These are phyloP conservation scores for Mortierella sp. DNA, from an alignment of 371 early-diverging fungal genomes.

Conservation along the genomic window DNA sequence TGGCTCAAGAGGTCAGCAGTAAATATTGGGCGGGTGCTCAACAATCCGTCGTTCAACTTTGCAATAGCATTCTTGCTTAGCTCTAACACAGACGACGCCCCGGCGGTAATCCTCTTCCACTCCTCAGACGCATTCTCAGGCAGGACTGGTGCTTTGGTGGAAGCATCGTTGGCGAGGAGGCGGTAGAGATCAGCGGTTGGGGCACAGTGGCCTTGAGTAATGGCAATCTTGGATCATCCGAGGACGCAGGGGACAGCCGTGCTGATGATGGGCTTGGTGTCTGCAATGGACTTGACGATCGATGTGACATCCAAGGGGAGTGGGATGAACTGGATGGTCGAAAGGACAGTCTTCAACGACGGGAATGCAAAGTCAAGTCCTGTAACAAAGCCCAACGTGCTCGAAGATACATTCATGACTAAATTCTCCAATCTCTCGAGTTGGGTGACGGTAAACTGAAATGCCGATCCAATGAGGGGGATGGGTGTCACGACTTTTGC, in stretches of 20 bases:
- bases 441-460: background rate
- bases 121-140: constrained; percentile 19
- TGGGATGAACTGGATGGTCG: background rate
- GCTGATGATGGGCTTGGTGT: background rate
- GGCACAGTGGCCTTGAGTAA: constrained; percentile 3
- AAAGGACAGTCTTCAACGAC: background rate
- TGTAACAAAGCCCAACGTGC: background rate
- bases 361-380: background rate
- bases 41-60: constrained; percentile 19
- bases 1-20: constrained; percentile 14
- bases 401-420: background rate
- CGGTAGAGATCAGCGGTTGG: constrained; percentile 32
- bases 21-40: constrained; percentile 26
- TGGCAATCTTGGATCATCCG: background rate
- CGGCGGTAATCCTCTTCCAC: constrained; percentile 14
- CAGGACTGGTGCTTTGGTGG: background rate
- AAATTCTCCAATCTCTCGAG: background rate
- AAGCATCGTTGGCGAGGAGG: constrained; percentile 9
- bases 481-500: background rate
- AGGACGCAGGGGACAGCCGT: background rate
- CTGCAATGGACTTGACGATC: background rate
- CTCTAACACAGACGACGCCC: constrained; percentile 18
- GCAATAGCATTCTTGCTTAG: constrained; percentile 29
- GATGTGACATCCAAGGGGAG: background rate
- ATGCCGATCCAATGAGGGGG: background rate